Base-by-base conservation (phyloP, 225 moss, liverwort and hornwort species). In the Pleurozium schreberi region DNA sequence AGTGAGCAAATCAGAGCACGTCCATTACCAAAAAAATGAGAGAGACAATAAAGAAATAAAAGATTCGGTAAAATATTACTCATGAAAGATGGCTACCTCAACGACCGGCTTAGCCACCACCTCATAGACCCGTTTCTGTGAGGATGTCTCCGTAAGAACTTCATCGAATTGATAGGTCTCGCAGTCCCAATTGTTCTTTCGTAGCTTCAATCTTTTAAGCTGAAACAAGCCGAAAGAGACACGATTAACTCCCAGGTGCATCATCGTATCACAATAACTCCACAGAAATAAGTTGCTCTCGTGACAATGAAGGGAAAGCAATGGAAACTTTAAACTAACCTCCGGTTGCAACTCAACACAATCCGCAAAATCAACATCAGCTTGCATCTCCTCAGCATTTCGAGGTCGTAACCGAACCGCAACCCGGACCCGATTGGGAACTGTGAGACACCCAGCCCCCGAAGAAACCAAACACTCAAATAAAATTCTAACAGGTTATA, bases 61-160 rank as follows among this genome's bases (percentile, higher is more conserved):
- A 80, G 27, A 80, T 68, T 66, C 34, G 9, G 18, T 45, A 63
- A 19, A 45, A 63, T 30, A 50, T 28, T 50, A 38, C 21, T 65
- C 49, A 63, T 86, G 57, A 25, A 64, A 50, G 65, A 64, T 65
- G 65, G 26, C n/a, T 89, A 97, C 96, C 96, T 98, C 96, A 28
- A 98, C 97, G 9, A 98, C 97, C 22, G 98, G 98, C 91, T 98
- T 98, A 36, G 98, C 97, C n/a, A 98, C 98, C 70, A 98, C 96
- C 89, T 98, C 98, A 88, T 98, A 98, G 38, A 98, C 98, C 86
- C 98, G 98, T 92, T 98, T 98, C 90, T 98, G 98, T 42, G 98
- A 98, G 31, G 98, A 92, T 57, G 96, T 95, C 87, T 97, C 97
- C 33, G 96, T 96, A 20, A 98, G 93, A 27, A 98, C 94, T 92